Conservation (phyloP, 2,329 filamentous ascomycete genomes). For the Tolypocladium inflatum region DNA sequence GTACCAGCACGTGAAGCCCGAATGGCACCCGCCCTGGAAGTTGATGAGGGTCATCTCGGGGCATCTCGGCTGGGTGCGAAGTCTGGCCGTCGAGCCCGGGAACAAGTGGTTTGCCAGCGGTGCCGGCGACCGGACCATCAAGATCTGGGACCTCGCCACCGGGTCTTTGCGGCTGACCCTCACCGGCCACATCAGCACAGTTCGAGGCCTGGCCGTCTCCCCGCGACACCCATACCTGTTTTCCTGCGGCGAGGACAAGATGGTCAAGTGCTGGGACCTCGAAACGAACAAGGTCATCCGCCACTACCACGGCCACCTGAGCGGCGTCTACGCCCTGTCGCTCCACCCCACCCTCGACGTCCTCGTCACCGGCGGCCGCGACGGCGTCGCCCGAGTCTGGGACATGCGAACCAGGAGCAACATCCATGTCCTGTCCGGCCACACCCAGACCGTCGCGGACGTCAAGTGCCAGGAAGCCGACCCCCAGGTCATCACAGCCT, state of each 20-base stretch:
- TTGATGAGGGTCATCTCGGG: conserved; percentile 95
- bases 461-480: conserved; percentile 92
- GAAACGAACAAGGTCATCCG: conserved; percentile 99
- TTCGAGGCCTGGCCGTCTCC: conserved; percentile 84
- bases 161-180: conserved; percentile 77
- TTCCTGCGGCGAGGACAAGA: conserved; percentile 97
- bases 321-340: conserved; percentile 85
- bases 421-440: conserved; percentile 84
- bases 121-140: conserved; percentile 92
- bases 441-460: conserved; percentile 83
- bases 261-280: conserved; percentile 99
- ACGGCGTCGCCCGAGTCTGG: conserved; percentile 93
- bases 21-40: conserved; percentile 99
- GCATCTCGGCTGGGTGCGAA: conserved; percentile 89
- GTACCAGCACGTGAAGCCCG: conserved; percentile 54
- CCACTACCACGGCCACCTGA: conserved; percentile 94
- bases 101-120: conserved; percentile 98
- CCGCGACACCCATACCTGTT: conserved; percentile 94
- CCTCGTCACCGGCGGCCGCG: conserved; percentile 85
- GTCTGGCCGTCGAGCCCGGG: conserved; percentile 82
- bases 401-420: conserved; percentile 97
- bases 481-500: conserved; percentile 89
- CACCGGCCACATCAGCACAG: conserved; percentile 90
- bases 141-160: conserved; percentile 94
- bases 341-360: conserved; percentile 95